Evolutionary conservation across 1,284 basidiomycete species (phyloP).

Genomic region (Cutaneotrichosporon sp.): DNA sequence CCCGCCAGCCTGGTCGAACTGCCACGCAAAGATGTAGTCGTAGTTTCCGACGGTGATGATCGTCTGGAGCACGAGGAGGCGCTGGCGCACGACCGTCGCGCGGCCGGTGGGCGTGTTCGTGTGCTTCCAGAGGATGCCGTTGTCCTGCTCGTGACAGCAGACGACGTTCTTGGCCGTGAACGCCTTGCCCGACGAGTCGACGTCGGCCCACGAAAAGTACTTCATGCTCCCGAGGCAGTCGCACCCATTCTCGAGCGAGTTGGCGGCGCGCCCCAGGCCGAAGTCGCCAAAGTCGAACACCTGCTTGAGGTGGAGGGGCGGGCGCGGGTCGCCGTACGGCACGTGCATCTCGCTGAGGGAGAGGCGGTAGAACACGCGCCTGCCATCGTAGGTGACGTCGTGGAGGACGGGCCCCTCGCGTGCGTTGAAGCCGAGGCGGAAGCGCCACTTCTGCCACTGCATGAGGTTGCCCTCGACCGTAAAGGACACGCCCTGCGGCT

Average conservation of each 20-base stretch:
- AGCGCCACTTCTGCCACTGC: slow-evolving; percentile 45
- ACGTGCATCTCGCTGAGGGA: slow-evolving; percentile 55
- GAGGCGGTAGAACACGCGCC: slow-evolving; percentile 51
- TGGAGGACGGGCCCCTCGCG: slow-evolving; percentile 51
- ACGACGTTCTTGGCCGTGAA: slow-evolving; percentile 3
- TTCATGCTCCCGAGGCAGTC: slow-evolving; percentile 12
- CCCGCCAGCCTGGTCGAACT: slow-evolving; percentile 11
- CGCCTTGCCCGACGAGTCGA: slow-evolving; percentile 3
- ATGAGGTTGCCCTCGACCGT: slow-evolving; percentile 70
- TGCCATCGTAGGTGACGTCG: slow-evolving; percentile 45
- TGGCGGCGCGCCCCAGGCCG: slow-evolving; percentile 4
- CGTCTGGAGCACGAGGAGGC: slow-evolving; percentile 7
- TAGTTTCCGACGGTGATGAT: slow-evolving; percentile 11
- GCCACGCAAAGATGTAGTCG: slow-evolving; percentile 14
- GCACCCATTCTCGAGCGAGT: slow-evolving; percentile 12
- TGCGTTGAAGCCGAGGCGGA: slow-evolving; percentile 37
- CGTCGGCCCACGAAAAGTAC: slow-evolving; percentile 8
- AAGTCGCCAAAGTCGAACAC: slow-evolving; percentile 12
- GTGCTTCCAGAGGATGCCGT: slow-evolving; percentile 40
- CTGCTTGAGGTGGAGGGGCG: slow-evolving; percentile 40
- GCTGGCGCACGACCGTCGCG: slow-evolving; percentile 5
- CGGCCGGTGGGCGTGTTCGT: slow-evolving; percentile 5
- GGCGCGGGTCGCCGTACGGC: slow-evolving; percentile 52
- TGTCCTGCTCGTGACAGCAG: slow-evolving; percentile 54
- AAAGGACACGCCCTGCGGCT: slow-evolving; percentile 56